Conservation (phyloP, 495 filamentous ascomycete genomes). For the Penicillium goetzii region DNA sequence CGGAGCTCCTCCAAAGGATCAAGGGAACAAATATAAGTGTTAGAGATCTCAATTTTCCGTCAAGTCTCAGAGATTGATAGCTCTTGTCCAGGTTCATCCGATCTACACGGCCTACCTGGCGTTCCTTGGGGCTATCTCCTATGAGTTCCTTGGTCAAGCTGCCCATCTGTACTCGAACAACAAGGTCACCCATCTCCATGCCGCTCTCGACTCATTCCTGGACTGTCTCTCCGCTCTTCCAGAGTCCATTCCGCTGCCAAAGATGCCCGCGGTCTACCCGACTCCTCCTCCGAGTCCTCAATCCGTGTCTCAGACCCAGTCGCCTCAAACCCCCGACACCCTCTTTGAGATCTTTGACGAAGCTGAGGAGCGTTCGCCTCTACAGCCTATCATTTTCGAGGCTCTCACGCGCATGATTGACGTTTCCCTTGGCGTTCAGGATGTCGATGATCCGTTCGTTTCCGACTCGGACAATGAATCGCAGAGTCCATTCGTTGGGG, state of each 20-base stretch:
- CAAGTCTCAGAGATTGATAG: background rate
- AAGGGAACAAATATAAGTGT: conserved; percentile 36
- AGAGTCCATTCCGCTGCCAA: conserved; percentile 15
- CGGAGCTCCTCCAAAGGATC: conserved; percentile 33
- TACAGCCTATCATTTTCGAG: background rate
- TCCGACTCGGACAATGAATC: conserved; percentile 16
- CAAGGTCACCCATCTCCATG: conserved; percentile 42
- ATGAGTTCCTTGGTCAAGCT: conserved; percentile 45
- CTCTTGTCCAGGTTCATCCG: conserved; percentile 38
- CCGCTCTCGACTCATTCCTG: conserved; percentile 38
- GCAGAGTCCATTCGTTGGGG: background rate
- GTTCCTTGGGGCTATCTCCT: conserved; percentile 51
- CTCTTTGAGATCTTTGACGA: conserved; percentile 1
- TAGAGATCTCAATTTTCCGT: background rate
- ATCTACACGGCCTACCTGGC: conserved; percentile 45
- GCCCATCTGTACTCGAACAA: conserved; percentile 47
- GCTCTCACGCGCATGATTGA: conserved; percentile 37
- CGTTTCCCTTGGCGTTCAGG: conserved; percentile 15
- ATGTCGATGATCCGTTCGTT: conserved; percentile 35
- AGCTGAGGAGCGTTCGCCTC: conserved; percentile 11
- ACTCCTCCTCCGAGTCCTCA: conserved; percentile 5
- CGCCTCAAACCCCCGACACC: background rate
- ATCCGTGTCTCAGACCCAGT: background rate
- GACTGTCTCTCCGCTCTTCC: conserved; percentile 32
- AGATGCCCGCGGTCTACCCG: conserved; percentile 1